Percentiles rank a stretch among this genome's conserved stretches.
phyloP scores from a whole-genome alignment of 306 rosid genomes.

The Prunus persica region Prunus_persica_NCBIv2 NC_034015.1:19033001-19033500 shows the following conservation, averaged over 20 bases:
- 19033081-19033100: conserved; percentile 95
- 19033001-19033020: background rate
- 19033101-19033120: conserved; percentile 93
- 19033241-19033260: background rate
- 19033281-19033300: conserved; percentile 18
- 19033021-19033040: background rate
- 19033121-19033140: conserved; percentile 92
- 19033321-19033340: conserved; percentile 17
- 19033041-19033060: too few relatives aligned
- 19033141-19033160: conserved; percentile 66
- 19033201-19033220: background rate
- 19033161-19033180: conserved; percentile 42
- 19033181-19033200: conserved; percentile 15
- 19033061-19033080: conserved; percentile 56
- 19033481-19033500: background rate
- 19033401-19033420: conserved; percentile 20
- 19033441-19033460: background rate
- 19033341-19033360: background rate
- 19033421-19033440: background rate
- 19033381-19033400: background rate
- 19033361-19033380: conserved; percentile 12
- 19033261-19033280: background rate
- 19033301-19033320: conserved; percentile 11
- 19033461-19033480: background rate
- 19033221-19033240: background rate